Base-by-base conservation (phyloP, 192 early-diverging fungal genomes). In the Thamnidium elegans region DNA sequence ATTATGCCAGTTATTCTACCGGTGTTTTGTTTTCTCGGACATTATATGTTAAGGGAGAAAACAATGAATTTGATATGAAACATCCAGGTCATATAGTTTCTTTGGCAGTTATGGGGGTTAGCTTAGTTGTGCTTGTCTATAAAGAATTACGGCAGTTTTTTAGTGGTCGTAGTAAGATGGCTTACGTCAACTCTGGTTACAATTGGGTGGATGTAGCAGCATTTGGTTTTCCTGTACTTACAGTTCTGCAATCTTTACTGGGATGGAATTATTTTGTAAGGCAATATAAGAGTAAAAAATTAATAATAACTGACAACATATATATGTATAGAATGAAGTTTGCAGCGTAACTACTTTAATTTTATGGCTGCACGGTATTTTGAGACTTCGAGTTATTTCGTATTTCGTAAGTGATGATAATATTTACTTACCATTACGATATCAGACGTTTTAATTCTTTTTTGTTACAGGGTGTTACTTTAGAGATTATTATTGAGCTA, bases 281-380 rank as follows among this genome's bases (percentile, higher is more conserved):
- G 5, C 2, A 46, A 46, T 14, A 3, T 46, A 46, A n/a, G 10
- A n/a, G 45, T 14, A 46, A 46, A 46, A n/a, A 26, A 26, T 26
- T 26, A 26, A 26, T 26, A 26, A 26, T 26, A 26, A 26, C 26
- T 26, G 26, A 26, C 26, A 26, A 26, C 3, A 26, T 26, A 26
- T 15, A 50, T 11, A 8, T 26, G 26, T 26, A 44, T 44, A 58
- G 56, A 19, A 36, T 21, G 39, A 58, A 44, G n/a, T 17, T 8
- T 15, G 32, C 4, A 34, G 30, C 3, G 42, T 58, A 19, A 19
- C 56, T 17, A 34, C 32, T 5, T 20, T 58, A 14, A 42, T 64
- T 14, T 8, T 64, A 31, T 64, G 63, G 63, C 31, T 31, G 13
- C 63, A 64, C 17, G 63, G 36, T 23, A 64, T 64, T n/a, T 30